phyloP scores from a whole-genome alignment of 371 early-diverging fungal genomes.

The Mucor racemosus region DNA sequence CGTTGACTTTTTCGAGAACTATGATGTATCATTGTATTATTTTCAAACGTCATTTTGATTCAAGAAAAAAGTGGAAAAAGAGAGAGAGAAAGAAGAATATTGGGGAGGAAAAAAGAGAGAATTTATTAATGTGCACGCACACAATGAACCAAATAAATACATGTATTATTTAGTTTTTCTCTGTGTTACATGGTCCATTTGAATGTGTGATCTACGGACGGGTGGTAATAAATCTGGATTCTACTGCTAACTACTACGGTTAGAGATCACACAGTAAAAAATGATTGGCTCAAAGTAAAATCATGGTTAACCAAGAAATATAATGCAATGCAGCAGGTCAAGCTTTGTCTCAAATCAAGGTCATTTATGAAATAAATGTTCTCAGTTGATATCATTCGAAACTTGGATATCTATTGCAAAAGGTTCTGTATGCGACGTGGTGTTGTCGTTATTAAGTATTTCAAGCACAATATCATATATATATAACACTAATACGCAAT shows the following conservation, averaged over 20 bases:
- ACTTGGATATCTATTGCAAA: too few species aligned
- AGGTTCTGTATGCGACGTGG: neutral
- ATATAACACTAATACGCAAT: neutral
- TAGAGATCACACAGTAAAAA: neutral
- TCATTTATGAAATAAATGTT: neutral
- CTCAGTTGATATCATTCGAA: slow-evolving; percentile 7
- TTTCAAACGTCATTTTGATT: slow-evolving; percentile 1
- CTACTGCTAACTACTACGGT: neutral
- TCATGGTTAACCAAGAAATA: too few species aligned
- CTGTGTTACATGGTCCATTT: slow-evolving; percentile 4
- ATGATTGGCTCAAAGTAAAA: neutral
- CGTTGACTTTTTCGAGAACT: slow-evolving; percentile 20
- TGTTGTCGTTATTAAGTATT: too few species aligned
- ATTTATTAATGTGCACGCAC: neutral
- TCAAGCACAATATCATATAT: neutral
- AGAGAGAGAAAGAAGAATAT: neutral
- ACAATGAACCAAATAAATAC: slow-evolving; percentile 6
- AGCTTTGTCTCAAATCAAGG: neutral
- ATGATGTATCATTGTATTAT: neutral
- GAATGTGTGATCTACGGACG: slow-evolving; percentile 5
- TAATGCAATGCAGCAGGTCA: neutral
- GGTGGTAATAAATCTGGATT: neutral
- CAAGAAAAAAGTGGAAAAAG: slow-evolving; percentile 5
- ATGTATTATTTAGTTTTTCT: neutral
- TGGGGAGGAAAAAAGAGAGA: neutral